Conservation (phyloP, 768 basidiomycete species). For the Tulasnella sp. region DNA sequence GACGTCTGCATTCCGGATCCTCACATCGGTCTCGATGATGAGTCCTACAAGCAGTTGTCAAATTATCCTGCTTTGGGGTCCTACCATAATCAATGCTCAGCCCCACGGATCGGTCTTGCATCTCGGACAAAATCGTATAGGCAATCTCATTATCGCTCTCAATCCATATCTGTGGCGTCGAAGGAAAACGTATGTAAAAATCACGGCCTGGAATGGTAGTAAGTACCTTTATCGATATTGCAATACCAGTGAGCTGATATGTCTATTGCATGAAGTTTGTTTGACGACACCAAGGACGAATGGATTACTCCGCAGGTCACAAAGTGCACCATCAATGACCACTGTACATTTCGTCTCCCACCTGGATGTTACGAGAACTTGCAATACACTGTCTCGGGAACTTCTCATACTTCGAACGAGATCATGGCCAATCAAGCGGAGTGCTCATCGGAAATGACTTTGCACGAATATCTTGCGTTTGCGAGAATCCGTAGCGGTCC, state of each 20-base stretch:
- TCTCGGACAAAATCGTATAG: neutral
- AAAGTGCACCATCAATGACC: constrained; percentile 16
- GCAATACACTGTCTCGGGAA: constrained; percentile 26
- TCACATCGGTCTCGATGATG: too few relatives aligned
- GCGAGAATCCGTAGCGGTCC: neutral
- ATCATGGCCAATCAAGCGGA: constrained; percentile 32
- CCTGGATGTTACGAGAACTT: constrained; percentile 25
- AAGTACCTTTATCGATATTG: too few relatives aligned
- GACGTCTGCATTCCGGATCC: constrained; percentile 8
- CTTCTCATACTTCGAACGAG: constrained; percentile 32
- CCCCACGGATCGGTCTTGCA: neutral
- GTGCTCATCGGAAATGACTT: constrained; percentile 30
- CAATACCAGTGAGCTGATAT: too few relatives aligned
- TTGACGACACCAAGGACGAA: constrained; percentile 19
- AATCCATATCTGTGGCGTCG: neutral
- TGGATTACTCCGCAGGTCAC: constrained; percentile 19
- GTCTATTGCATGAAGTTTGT: too few relatives aligned
- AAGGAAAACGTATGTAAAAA: too few relatives aligned
- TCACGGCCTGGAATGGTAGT: too few relatives aligned
- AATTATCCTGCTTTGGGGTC: neutral
- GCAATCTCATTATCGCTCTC: neutral
- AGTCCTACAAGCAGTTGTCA: neutral
- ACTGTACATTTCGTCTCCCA: constrained; percentile 27
- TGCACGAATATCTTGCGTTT: constrained; percentile 10
- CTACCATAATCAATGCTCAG: neutral